Evolutionary conservation across 148 eudicot species (phyloP).

Genomic region (Fagopyrum homotropicum): DNA sequence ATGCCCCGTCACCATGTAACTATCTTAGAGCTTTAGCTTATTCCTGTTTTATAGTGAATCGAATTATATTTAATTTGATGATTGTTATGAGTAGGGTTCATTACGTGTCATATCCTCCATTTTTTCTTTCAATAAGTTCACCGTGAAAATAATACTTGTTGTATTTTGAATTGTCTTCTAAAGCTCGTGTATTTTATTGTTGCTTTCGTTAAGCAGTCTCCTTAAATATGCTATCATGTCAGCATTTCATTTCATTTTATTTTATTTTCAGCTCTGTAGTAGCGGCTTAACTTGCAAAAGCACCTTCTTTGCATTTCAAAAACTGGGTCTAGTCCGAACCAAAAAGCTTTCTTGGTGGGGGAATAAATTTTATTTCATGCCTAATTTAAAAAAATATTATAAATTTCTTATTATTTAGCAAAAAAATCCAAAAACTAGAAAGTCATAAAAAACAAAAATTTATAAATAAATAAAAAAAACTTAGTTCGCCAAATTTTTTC

Average conservation of each 20-base stretch:
- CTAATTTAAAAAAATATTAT: too few relatives aligned
- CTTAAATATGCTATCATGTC: not conserved
- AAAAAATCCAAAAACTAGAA: too few relatives aligned
- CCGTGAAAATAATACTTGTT: not conserved
- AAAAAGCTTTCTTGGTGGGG: too few relatives aligned
- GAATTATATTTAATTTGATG: not conserved
- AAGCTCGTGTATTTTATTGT: slow-evolving; percentile 4
- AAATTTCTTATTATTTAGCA: too few relatives aligned
- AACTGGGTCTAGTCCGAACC: too few relatives aligned
- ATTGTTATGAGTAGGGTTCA: not conserved
- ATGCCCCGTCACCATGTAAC: slow-evolving; percentile 64
- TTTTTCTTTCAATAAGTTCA: not conserved
- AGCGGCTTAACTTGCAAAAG: slow-evolving; percentile 40
- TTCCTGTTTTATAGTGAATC: not conserved
- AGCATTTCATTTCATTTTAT: slow-evolving; percentile 15
- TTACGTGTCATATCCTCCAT: not conserved
- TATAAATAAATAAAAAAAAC: too few relatives aligned
- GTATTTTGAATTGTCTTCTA: not conserved
- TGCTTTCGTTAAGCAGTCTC: not conserved
- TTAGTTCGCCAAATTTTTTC: too few relatives aligned
- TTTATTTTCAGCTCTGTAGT: slow-evolving; percentile 48
- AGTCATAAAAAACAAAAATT: too few relatives aligned
- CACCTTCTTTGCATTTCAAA: slow-evolving; percentile 28
- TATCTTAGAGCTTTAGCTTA: not conserved
- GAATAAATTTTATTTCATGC: too few relatives aligned